These are phyloP conservation scores for Calonectria naviculata DNA, from an alignment of 2,329 filamentous ascomycete genomes.

Conservation along the genomic window DNA sequence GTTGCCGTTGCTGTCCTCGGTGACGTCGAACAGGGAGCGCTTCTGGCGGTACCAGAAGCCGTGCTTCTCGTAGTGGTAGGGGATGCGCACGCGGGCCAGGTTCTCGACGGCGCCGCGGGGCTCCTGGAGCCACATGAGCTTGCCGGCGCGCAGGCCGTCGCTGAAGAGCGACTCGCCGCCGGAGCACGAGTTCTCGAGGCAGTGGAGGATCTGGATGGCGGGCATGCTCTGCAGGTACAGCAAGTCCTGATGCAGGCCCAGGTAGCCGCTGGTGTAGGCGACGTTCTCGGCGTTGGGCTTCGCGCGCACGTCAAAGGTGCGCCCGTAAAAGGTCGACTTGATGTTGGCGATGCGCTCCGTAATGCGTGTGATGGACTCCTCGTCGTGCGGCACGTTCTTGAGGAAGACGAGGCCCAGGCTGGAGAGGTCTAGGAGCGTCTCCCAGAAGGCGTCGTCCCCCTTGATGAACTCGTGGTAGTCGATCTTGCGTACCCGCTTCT, in stretches of 20 bases:
- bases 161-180: conserved; percentile 91
- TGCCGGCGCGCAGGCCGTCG: conserved; percentile 74
- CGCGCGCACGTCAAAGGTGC: conserved; percentile 88
- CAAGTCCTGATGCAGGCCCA: conserved; percentile 94
- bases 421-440: conserved; percentile 71
- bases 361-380: conserved; percentile 74
- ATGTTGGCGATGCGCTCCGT: conserved; percentile 80
- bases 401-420: conserved; percentile 82
- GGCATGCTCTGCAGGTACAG: conserved; percentile 86
- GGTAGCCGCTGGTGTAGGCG: conserved; percentile 84
- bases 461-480: conserved; percentile 79
- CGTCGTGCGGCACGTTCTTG: conserved; percentile 75
- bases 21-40: conserved; percentile 63
- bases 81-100: conserved; percentile 60
- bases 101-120: conserved; percentile 36
- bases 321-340: conserved; percentile 90
- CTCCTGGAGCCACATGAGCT: conserved; percentile 45
- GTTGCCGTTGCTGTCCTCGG: conserved; percentile 21
- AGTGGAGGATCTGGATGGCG: conserved; percentile 89
- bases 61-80: conserved; percentile 77
- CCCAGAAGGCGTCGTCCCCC: conserved; percentile 64
- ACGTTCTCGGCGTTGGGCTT: conserved; percentile 88
- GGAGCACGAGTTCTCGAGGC: conserved; percentile 80
- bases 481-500: conserved; percentile 64
- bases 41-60: conserved; percentile 70